These are phyloP conservation scores for Sporothrix protearum DNA, from an alignment of 2,329 filamentous ascomycete genomes.

Conservation along the genomic window DNA sequence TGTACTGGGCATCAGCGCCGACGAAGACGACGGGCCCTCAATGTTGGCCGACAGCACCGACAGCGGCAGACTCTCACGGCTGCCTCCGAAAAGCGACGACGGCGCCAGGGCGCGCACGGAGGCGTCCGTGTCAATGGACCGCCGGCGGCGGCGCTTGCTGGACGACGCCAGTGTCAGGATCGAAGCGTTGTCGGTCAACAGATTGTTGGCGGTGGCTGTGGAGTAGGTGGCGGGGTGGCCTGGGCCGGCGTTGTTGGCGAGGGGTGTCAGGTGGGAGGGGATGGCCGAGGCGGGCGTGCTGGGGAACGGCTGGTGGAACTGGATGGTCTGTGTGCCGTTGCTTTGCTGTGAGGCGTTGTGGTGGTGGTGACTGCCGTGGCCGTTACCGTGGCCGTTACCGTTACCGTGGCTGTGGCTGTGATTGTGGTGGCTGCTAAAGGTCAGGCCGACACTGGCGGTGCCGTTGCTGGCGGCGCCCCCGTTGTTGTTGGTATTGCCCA, in stretches of 20 bases:
- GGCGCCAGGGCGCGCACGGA: conserved; percentile 81
- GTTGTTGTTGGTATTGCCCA: conserved; percentile 3
- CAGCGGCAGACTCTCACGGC: conserved; percentile 72
- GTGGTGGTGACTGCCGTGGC: conserved; percentile 25
- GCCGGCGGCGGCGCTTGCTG: conserved; percentile 70
- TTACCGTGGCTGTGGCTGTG: conserved; percentile 27
- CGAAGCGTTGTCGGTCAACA: conserved; percentile 80
- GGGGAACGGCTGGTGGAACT: conserved; percentile 64
- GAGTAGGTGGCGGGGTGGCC: conserved; percentile 67
- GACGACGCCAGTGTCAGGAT: conserved; percentile 82
- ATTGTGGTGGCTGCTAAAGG: conserved; percentile 36
- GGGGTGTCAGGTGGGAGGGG: conserved; percentile 63
- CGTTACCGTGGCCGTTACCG: too few species aligned
- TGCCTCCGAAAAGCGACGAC: conserved; percentile 76
- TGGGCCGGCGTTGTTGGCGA: conserved; percentile 31
- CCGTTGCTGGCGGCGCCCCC: conserved; percentile 29
- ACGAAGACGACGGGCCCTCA: conserved; percentile 42
- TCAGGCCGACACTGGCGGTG: conserved; percentile 16
- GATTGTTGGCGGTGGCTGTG: conserved; percentile 75
- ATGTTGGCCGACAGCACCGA: conserved; percentile 73
- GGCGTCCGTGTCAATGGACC: conserved; percentile 81
- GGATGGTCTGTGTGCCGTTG: conserved; percentile 48
- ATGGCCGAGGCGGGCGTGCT: conserved; percentile 66
- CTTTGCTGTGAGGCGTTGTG: conserved; percentile 42
- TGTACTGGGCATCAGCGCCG: conserved; percentile 52